Evolutionary conservation across 2,329 filamentous ascomycete genomes (phyloP).

Genomic region (Pestalotiopsis sp.): DNA sequence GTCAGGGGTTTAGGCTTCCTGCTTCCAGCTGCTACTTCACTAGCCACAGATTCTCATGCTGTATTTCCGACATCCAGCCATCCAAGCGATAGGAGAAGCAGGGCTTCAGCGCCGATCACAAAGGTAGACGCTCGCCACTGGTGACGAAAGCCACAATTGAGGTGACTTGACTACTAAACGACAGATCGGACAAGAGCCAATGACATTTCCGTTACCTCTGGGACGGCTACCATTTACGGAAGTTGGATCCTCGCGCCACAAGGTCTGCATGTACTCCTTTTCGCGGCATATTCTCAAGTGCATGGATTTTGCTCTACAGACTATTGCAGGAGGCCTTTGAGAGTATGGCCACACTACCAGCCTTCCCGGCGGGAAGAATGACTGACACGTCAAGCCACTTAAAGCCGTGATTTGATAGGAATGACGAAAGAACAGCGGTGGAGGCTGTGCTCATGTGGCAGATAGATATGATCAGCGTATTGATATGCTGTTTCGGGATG

Average conservation of each 20-base stretch:
- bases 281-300: not conserved
- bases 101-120: not conserved
- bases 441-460: constrained; percentile 1
- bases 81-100: not conserved
- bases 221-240: constrained; percentile 10
- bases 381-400: not conserved
- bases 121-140: constrained; percentile 1
- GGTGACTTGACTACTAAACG: constrained; percentile 5
- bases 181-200: constrained; percentile 5
- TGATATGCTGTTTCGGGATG: not conserved
- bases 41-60: constrained; percentile 7
- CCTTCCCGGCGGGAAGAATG: not conserved
- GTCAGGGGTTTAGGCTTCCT: not conserved
- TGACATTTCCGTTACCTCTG: not conserved
- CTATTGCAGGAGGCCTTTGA: not conserved
- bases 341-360: not conserved
- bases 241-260: constrained; percentile 11
- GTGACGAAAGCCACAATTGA: constrained; percentile 4
- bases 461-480: constrained; percentile 2
- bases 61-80: not conserved
- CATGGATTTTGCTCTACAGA: not conserved
- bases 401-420: not conserved
- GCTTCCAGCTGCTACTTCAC: not conserved
- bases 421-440: constrained; percentile 10
- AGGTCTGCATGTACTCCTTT: not conserved